Percentiles rank a stretch among this genome's conserved stretches.
phyloP scores from a whole-genome alignment of 2,329 filamentous ascomycete species.

The Apiospora saccharicola region DNA sequence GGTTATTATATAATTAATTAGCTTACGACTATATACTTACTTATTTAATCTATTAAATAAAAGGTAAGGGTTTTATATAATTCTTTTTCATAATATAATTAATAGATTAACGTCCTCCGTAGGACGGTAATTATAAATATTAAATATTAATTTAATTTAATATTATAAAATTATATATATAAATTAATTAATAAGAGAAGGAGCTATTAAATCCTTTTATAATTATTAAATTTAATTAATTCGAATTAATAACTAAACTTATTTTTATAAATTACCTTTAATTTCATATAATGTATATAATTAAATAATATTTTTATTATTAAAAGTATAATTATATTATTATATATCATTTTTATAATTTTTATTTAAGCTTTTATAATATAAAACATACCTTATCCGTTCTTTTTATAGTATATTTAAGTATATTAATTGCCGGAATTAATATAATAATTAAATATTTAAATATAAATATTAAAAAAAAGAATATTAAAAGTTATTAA shows the following conservation, averaged over 20 bases:
- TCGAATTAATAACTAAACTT: not conserved
- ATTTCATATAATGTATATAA: not conserved
- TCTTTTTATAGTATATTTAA: not conserved
- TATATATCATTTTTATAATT: not conserved
- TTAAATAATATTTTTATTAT: not conserved
- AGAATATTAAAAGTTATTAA: not conserved
- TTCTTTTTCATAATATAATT: too few relatives aligned
- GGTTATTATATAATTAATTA: too few relatives aligned
- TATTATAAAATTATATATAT: not conserved
- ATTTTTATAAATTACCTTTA: not conserved
- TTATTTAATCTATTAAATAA: too few relatives aligned
- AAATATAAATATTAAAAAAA: not conserved
- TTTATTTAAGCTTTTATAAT: not conserved
- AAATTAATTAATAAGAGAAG: too few relatives aligned
- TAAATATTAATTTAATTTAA: too few relatives aligned
- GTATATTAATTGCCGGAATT: not conserved
- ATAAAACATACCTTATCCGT: too few relatives aligned
- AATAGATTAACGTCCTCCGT: too few relatives aligned
- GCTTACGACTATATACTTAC: too few relatives aligned
- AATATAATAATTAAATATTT: not conserved
- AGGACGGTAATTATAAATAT: too few relatives aligned
- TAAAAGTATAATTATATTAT: constrained; percentile 10
- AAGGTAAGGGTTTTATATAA: too few relatives aligned
- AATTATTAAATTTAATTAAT: not conserved
- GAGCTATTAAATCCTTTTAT: not conserved